A percentile compares a stretch with the other conserved stretches of the same genome.
These are phyloP conservation scores for Pseudogymnoascus sp. DNA, from an alignment of 2,329 filamentous ascomycete species.

Conservation along the genomic window DNA sequence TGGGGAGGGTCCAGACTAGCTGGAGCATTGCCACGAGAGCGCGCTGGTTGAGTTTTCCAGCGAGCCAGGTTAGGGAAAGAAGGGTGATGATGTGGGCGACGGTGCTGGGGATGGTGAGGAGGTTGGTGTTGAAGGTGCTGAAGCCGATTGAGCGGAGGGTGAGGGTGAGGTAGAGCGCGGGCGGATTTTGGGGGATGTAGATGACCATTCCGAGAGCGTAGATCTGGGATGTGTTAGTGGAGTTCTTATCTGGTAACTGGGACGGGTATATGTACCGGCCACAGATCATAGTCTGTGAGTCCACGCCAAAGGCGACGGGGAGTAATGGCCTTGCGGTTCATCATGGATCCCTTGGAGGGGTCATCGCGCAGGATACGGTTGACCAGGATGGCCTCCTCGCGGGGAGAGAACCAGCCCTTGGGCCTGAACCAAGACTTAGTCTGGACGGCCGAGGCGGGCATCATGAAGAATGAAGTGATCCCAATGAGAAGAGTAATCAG, in stretches of 20 bases:
- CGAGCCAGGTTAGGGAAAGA: conserved; percentile 38
- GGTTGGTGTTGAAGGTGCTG: conserved; percentile 35
- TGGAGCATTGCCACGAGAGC: conserved; percentile 29
- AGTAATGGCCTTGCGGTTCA: conserved; percentile 50
- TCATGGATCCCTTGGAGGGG: conserved; percentile 43
- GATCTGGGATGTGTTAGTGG: conserved; percentile 17
- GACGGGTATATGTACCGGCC: conserved; percentile 36
- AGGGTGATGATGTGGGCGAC: conserved; percentile 38
- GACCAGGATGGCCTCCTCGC: conserved; percentile 58
- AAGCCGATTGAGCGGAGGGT: conserved; percentile 33
- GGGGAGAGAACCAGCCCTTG: conserved; percentile 56
- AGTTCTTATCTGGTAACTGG: background rate
- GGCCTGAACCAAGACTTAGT: conserved; percentile 46
- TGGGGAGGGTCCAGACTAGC: conserved; percentile 35
- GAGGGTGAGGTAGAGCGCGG: conserved; percentile 44
- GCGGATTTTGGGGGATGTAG: conserved; percentile 41
- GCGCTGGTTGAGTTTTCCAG: conserved; percentile 33
- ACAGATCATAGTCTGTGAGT: conserved; percentile 51
- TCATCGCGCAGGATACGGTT: conserved; percentile 51
- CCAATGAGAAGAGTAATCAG: conserved; percentile 46
- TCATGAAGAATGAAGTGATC: conserved; percentile 44
- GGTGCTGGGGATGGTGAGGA: conserved; percentile 38
- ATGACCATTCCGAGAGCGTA: conserved; percentile 41
- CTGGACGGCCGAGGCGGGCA: conserved; percentile 53
- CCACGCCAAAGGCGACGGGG: conserved; percentile 41